phyloP scores from a whole-genome alignment of 495 filamentous ascomycete genomes.

The Darksidea phi region DNA sequence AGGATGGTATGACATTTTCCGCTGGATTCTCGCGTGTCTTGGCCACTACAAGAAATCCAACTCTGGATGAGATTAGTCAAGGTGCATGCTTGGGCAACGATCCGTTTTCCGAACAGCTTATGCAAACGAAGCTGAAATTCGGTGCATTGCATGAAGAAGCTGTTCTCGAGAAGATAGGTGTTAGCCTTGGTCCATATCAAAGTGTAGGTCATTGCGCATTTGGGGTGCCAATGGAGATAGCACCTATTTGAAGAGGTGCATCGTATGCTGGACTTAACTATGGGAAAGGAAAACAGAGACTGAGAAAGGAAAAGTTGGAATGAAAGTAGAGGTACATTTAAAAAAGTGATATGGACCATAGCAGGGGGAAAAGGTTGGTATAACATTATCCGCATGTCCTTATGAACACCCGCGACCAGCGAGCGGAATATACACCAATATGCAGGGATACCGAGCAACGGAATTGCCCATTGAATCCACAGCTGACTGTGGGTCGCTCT shows the following conservation, averaged over 20 bases:
- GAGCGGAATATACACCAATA: no score
- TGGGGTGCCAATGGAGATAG: constrained; percentile 18
- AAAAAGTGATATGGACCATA: no score
- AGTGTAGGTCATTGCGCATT: constrained; percentile 18
- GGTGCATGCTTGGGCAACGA: constrained; percentile 30
- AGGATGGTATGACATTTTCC: constrained; percentile 24
- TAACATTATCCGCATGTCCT: no score
- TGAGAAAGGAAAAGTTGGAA: constrained; percentile 3
- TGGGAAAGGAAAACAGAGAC: background rate
- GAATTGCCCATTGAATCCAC: no score
- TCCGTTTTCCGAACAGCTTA: constrained; percentile 24
- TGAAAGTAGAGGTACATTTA: no score
- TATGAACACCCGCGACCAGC: no score
- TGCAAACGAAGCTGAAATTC: constrained; percentile 21
- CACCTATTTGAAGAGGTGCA: constrained; percentile 4
- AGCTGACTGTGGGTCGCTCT: no score
- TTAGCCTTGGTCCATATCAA: constrained; percentile 4
- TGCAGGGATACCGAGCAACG: no score
- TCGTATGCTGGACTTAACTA: constrained; percentile 19
- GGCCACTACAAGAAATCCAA: constrained; percentile 26
- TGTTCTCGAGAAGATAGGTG: constrained; percentile 20
- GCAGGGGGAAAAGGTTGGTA: no score
- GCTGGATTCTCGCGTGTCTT: constrained; percentile 26
- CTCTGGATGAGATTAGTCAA: constrained; percentile 23
- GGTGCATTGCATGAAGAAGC: constrained; percentile 14